phyloP scores from a whole-genome alignment of 169 alveolate genomes.

The Babesia ovata region DNA sequence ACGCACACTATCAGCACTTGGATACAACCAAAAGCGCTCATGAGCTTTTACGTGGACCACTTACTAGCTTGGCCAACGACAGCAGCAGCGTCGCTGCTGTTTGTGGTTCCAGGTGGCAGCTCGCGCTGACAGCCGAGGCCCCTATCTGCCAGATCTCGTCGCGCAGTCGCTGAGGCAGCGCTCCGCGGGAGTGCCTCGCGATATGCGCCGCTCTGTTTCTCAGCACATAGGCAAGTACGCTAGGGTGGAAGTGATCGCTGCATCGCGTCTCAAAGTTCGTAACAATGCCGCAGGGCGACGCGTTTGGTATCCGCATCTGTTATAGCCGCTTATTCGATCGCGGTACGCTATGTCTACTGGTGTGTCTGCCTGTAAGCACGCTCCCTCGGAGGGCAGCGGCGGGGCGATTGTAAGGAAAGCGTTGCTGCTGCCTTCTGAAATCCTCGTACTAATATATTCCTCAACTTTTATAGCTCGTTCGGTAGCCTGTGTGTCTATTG shows the following conservation, averaged over 20 bases:
- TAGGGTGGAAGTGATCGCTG: conserved; percentile 59
- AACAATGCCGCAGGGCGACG: conserved; percentile 57
- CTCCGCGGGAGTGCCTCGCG: conserved; percentile 28
- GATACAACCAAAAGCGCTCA: too few species aligned
- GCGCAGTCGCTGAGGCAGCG: background rate
- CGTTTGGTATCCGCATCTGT: conserved; percentile 60
- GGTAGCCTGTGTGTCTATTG: too few species aligned
- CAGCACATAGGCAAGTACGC: conserved; percentile 47
- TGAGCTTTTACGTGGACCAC: background rate
- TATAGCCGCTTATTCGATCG: background rate
- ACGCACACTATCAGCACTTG: too few species aligned
- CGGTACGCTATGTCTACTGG: background rate
- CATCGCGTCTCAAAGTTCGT: conserved; percentile 68
- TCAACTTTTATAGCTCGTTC: too few species aligned
- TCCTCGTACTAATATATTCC: too few species aligned
- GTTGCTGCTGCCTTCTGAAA: too few species aligned
- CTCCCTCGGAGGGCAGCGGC: too few species aligned
- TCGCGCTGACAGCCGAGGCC: conserved; percentile 33
- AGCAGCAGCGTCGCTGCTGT: conserved; percentile 50
- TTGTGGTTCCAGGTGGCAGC: conserved; percentile 42
- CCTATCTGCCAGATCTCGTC: conserved; percentile 27
- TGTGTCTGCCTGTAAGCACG: background rate
- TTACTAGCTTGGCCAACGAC: conserved; percentile 55
- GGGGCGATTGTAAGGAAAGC: too few species aligned
- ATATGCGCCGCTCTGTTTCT: conserved; percentile 46